Conservation (phyloP, 345 rosid species). For the Clausena lansium region DNA sequence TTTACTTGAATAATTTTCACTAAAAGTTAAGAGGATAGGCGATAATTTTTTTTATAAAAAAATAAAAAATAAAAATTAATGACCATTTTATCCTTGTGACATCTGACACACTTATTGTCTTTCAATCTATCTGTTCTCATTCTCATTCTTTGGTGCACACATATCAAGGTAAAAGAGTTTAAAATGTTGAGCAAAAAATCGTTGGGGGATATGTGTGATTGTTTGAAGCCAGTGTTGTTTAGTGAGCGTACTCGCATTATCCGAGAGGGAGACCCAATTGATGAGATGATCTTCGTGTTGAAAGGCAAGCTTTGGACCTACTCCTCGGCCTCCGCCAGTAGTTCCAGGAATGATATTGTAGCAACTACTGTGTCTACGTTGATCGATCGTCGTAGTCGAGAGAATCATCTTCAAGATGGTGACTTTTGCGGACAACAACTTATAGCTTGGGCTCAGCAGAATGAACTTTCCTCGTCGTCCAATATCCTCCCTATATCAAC, state of each 20-base stretch:
- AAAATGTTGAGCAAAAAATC: conserved; percentile 34
- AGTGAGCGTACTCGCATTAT: conserved; percentile 37
- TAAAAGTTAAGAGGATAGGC: no score
- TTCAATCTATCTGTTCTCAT: no score
- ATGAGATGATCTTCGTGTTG: conserved; percentile 16
- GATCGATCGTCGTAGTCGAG: not conserved
- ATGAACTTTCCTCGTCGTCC: not conserved
- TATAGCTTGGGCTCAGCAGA: not conserved
- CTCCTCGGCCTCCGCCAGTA: no score
- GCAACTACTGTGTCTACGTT: not conserved
- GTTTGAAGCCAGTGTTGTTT: conserved; percentile 40
- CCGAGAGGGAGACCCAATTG: conserved; percentile 49
- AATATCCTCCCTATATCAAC: not conserved
- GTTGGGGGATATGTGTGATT: conserved; percentile 46
- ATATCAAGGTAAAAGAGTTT: not conserved
- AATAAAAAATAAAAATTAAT: no score
- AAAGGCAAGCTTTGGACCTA: not conserved
- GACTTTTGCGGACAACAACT: not conserved
- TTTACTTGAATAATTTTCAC: no score
- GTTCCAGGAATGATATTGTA: no score
- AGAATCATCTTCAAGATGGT: not conserved
- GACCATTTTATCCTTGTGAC: no score
- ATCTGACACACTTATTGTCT: no score
- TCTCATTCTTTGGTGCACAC: no score
- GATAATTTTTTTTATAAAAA: no score